Percentiles rank a stretch among this genome's conserved stretches.
phyloP scores from a whole-genome alignment of 31 red algal genomes.

The Asparagopsis taxiformis region DNA sequence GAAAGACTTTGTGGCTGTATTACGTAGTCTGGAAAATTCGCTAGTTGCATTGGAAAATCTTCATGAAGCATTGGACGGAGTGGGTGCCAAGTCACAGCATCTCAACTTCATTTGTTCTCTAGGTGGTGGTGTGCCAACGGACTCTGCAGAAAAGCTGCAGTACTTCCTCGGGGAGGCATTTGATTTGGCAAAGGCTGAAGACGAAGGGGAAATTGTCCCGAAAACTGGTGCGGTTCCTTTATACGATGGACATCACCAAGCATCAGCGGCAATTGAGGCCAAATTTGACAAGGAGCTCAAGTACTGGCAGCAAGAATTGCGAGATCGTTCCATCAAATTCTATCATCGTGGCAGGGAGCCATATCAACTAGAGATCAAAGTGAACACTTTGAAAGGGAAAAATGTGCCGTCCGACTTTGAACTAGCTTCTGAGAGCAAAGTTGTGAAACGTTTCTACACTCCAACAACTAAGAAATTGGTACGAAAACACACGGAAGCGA shows the following conservation, averaged over 20 bases:
- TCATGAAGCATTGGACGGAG: conserved; percentile 6
- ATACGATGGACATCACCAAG: conserved; percentile 38
- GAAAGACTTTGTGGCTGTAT: conserved; percentile 73
- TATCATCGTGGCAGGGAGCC: conserved; percentile 88
- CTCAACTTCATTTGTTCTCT: conserved; percentile 56
- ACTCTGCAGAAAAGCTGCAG: conserved; percentile 33
- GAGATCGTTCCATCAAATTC: conserved; percentile 61
- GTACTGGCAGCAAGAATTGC: conserved; percentile 37
- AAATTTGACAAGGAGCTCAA: conserved; percentile 41
- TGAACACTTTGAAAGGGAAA: conserved; percentile 9
- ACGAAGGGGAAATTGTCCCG: conserved; percentile 49
- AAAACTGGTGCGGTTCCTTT: conserved; percentile 39
- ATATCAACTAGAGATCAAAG: conserved; percentile 87
- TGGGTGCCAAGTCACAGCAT: conserved; percentile 25
- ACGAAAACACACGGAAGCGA: conserved; percentile 33
- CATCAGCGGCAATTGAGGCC: conserved; percentile 41
- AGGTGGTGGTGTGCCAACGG: conserved; percentile 47
- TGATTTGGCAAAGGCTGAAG: conserved; percentile 59
- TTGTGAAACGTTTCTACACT: conserved; percentile 77
- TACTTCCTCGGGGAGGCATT: conserved; percentile 74
- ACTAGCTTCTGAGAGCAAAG: conserved; percentile 82
- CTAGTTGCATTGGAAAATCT: conserved; percentile 62
- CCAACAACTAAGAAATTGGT: conserved; percentile 40
- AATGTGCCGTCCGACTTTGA: conserved; percentile 69
- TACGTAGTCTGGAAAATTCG: conserved; percentile 61